Evolutionary conservation across 2,329 filamentous ascomycete species (phyloP).

Genomic region (Penicillium sp.): DNA sequence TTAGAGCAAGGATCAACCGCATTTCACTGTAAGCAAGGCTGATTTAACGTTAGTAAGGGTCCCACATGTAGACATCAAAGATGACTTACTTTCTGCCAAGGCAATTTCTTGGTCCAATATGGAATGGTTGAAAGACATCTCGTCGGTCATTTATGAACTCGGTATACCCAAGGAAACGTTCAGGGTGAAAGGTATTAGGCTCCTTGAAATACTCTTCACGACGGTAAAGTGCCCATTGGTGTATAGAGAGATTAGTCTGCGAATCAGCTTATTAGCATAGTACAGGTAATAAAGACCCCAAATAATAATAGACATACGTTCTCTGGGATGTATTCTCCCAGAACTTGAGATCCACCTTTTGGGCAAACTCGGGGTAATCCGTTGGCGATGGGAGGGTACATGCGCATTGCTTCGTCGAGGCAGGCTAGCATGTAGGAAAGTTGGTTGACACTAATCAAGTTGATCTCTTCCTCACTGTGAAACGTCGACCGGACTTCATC

Average conservation of each 20-base stretch:
- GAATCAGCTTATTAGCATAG: neutral
- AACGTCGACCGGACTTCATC: slow-evolving; percentile 46
- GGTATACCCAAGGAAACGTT: slow-evolving; percentile 35
- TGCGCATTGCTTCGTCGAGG: slow-evolving; percentile 45
- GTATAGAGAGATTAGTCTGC: slow-evolving; percentile 46
- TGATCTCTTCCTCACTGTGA: slow-evolving; percentile 40
- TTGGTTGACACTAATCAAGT: slow-evolving; percentile 27
- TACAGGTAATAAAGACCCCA: neutral
- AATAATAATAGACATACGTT: slow-evolving; percentile 9
- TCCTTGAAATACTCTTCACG: slow-evolving; percentile 48
- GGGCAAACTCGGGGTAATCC: slow-evolving; percentile 23
- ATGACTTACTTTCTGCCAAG: slow-evolving; percentile 51
- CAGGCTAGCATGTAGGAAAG: slow-evolving; percentile 45
- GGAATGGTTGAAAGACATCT: slow-evolving; percentile 52
- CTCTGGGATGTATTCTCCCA: slow-evolving; percentile 24
- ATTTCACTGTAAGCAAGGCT: slow-evolving; percentile 55
- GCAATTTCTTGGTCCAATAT: slow-evolving; percentile 51
- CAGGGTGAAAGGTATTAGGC: slow-evolving; percentile 49
- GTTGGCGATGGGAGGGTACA: slow-evolving; percentile 39
- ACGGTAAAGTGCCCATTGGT: slow-evolving; percentile 50
- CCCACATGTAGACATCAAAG: neutral
- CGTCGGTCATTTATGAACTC: slow-evolving; percentile 44
- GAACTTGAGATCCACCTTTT: slow-evolving; percentile 17
- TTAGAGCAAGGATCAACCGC: slow-evolving; percentile 49
- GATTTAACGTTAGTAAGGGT: neutral